Base-by-base conservation (phyloP, 2,329 filamentous ascomycete species). In the Pseudocercospora eumusae region DNA sequence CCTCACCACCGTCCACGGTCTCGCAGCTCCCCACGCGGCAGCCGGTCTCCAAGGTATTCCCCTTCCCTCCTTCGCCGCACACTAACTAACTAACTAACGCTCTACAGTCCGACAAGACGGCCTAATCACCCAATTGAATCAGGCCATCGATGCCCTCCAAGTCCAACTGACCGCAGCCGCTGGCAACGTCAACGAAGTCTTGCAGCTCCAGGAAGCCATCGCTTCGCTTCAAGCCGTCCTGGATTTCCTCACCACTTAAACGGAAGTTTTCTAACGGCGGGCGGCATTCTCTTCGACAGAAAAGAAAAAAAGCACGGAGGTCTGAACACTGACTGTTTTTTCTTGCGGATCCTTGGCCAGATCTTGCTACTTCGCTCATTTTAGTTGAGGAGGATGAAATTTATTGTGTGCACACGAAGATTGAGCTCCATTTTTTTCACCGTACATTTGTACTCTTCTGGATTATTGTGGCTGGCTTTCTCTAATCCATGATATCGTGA, bases 391-490 rank as follows among this genome's bases (percentile, higher is more conserved):
- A 13, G n/a, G 21, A 23, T 11, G 8, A 45, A 45, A 45, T 45
- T 45, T 23, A 45, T 5, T 45, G 42, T 45, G 42, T 45, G 42
- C 42, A 45, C 42, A 45, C 42, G 42, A 45, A 20, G 8, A 18
- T 18, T 45, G 6, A 5, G 13, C 18, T 21, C 20, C 42, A 11
- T 20, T 45, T n/a, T n/a, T 45, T 74, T n/a, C n/a, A n/a, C 76
- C 13, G 31, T 33, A 4, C 11, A 4, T 15, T 33, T 3, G 31
- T 15, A 15, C 31, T 33, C 4, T 36, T n/a, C 33, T 1, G 33
- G 4, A 36, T 31, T 2, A 31, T 31, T 31, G 28, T 31, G n/a
- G n/a, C n/a, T 25, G 27, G 27, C 27, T 28, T 4, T 8, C 27
- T 28, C 8, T 28, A 8, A 7, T 8, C 8, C 27, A 28, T 28